phyloP scores from a whole-genome alignment of 78 protist species.

The Bodo saltans region DNA sequence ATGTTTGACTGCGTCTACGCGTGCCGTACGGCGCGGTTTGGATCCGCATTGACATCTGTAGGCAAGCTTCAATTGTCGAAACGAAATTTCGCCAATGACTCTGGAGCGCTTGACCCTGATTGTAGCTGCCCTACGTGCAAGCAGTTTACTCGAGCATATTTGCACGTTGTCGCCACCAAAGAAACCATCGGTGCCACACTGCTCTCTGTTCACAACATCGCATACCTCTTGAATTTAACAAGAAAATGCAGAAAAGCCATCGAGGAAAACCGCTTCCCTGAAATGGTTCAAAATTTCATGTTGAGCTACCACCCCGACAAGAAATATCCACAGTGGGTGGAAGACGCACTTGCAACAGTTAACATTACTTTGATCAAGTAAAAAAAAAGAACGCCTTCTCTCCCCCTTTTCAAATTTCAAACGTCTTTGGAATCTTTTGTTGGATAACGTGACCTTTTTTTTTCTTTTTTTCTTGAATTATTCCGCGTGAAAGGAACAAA shows the following conservation, averaged over 20 bases:
- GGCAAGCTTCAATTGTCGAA: constrained; percentile 31
- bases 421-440: no score
- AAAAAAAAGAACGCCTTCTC: no score
- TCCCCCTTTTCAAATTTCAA: no score
- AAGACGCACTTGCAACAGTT: constrained; percentile 27
- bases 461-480: no score
- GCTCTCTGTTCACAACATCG: constrained; percentile 84
- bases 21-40: constrained; percentile 86
- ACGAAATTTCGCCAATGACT: background rate
- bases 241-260: constrained; percentile 54
- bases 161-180: constrained; percentile 52
- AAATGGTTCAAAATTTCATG: constrained; percentile 26
- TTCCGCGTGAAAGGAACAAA: no score
- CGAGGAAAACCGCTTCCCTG: constrained; percentile 36
- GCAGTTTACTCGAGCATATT: constrained; percentile 73
- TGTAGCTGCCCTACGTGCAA: constrained; percentile 53
- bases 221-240: constrained; percentile 75
- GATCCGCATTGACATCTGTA: constrained; percentile 60
- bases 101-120: constrained; percentile 39
- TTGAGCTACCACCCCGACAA: background rate
- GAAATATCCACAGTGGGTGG: constrained; percentile 36
- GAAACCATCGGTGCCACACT: constrained; percentile 67
- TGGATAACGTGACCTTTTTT: no score
- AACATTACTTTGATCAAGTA: background rate
- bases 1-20: constrained; percentile 98